Evolutionary conservation across 1,284 basidiomycete species (phyloP), one percentile per base, ranked within the genome.

Genomic region (Athelia sp.): DNA sequence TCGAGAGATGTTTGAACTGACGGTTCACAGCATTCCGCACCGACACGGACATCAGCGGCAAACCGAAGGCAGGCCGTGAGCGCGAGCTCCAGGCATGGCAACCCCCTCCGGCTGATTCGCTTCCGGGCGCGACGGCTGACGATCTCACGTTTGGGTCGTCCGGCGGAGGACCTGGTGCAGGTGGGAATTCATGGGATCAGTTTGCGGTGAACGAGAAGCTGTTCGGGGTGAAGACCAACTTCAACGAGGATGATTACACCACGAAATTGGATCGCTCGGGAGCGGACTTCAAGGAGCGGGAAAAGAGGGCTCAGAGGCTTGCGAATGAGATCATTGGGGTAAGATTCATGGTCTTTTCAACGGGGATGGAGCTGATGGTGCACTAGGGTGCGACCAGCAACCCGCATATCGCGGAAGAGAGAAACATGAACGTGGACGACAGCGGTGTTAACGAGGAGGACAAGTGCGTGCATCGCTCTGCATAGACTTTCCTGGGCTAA

Each of bases 221-320:
- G 53, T 98, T 98, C 63, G 97, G 97, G 17, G 84, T 95, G 55
- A 93, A 80, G 62, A 92, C 93, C 9, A 82, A 84, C 61, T 99
- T 93, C 66, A 87, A 98, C 61, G 96, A 99, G 70, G 90, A 95
- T 52, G 64, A 87, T 38, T 99, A 99, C 69, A 99, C 97, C 18
- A 99, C 96, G 38, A 93, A 86, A 71, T 77, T 99, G 46, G 93
- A 99, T 65, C 82, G 91, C 56, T 80, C 72, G 52, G 87, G 81
- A 21, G 82, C 88, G 23, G 93, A 95, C 65, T 98, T 82, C 68
- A 91, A 89, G 69, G 90, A 93, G 68, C 80, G 85, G 55, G 96
- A 98, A 70, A 79, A 84, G 54, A 83, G 88, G 62, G 97, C 97
- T 4, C 90, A 89, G 62, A 81, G 81, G 53, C 78, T 98, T 54